Evolutionary conservation across 257 asterid genomes (phyloP).

Genomic region (Eustoma russellianum): DNA sequence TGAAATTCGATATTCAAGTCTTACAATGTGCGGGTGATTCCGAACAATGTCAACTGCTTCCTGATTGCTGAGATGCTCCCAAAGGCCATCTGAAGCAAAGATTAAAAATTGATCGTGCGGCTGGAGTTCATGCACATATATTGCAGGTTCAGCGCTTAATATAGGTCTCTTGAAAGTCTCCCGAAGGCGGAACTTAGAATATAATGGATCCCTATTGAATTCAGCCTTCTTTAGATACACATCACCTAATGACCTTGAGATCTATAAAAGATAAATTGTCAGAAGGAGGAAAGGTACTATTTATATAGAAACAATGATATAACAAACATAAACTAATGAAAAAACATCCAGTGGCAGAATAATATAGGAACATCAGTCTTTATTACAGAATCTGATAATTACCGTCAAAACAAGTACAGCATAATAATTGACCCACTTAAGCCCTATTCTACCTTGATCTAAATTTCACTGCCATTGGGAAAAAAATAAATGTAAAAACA

Average conservation of each 20-base stretch:
- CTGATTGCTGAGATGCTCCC: slow-evolving; percentile 51
- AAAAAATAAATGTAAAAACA: no score
- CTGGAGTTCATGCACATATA: slow-evolving; percentile 34
- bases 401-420: no score
- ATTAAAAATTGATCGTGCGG: slow-evolving; percentile 41
- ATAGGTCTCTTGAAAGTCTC: slow-evolving; percentile 34
- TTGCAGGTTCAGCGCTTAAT: slow-evolving; percentile 38
- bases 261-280: slow-evolving; percentile 17
- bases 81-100: slow-evolving; percentile 50
- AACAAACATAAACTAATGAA: no score
- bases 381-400: no score
- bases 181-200: slow-evolving; percentile 38
- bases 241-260: slow-evolving; percentile 47
- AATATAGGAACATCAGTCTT: no score
- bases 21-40: slow-evolving; percentile 29
- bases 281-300: no score
- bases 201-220: slow-evolving; percentile 38
- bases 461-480: no score
- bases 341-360: no score
- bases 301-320: no score
- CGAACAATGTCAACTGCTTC: slow-evolving; percentile 49
- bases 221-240: slow-evolving; percentile 41
- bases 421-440: no score
- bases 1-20: slow-evolving; percentile 1
- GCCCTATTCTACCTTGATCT: no score